phyloP scores from a whole-genome alignment of 768 basidiomycete genomes.

The Fomitopsis pulvina region DNA sequence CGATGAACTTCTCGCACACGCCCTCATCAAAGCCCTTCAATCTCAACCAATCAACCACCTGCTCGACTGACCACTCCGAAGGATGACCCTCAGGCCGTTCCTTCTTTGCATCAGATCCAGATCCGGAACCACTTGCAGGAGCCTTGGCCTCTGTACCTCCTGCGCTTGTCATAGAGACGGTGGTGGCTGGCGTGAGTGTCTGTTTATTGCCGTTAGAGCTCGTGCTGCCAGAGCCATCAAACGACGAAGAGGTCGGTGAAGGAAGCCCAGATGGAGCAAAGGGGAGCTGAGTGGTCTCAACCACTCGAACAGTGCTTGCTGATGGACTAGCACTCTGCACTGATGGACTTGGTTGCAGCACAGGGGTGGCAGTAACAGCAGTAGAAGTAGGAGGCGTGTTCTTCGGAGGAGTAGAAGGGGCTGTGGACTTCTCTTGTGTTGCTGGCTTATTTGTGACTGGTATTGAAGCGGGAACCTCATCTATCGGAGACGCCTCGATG shows the following conservation, averaged over 20 bases:
- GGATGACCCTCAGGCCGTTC: constrained; percentile 33
- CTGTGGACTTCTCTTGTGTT: not conserved
- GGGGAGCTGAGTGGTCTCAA: constrained; percentile 11
- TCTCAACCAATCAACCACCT: constrained; percentile 87
- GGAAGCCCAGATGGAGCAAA: constrained; percentile 10
- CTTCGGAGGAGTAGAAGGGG: not conserved
- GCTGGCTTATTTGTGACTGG: not conserved
- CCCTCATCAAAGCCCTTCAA: constrained; percentile 78
- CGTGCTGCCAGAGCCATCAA: constrained; percentile 16
- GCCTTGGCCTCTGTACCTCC: not conserved
- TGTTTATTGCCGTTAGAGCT: constrained; percentile 18
- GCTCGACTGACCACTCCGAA: constrained; percentile 78
- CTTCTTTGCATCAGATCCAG: constrained; percentile 23
- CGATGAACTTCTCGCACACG: constrained; percentile 81
- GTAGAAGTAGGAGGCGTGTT: not conserved
- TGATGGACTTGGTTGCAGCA: not conserved
- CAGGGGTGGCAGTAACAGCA: constrained; percentile 5
- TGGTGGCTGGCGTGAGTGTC: constrained; percentile 20
- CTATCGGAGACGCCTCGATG: constrained; percentile 10
- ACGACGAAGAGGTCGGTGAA: constrained; percentile 17
- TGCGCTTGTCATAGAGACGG: not conserved
- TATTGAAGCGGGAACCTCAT: not conserved
- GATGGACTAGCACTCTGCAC: constrained; percentile 7
- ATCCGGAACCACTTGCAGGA: constrained; percentile 5
- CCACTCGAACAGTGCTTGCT: constrained; percentile 13